These are phyloP conservation scores for Guillardia theta DNA, from an alignment of 78 protist species.

Conservation along the genomic window DNA sequence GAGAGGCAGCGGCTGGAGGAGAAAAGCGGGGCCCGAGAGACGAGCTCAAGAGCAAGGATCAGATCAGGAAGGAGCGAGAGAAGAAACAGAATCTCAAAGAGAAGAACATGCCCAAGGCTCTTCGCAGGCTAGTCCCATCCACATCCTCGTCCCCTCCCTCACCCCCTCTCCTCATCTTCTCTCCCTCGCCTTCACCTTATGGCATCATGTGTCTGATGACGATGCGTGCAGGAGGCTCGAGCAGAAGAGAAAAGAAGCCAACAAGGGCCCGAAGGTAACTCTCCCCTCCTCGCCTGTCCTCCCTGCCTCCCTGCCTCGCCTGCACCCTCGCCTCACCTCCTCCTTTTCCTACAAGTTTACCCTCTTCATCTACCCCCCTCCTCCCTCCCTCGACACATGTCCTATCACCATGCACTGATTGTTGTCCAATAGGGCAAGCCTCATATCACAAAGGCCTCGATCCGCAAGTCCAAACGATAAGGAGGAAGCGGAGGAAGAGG, in stretches of 20 bases:
- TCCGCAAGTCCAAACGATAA: too few species aligned
- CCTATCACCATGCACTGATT: background rate
- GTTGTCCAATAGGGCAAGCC: too few species aligned
- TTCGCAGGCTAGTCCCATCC: background rate
- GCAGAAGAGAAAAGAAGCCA: too few species aligned
- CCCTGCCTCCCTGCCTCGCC: too few species aligned
- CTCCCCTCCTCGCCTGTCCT: too few species aligned
- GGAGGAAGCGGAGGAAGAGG: background rate
- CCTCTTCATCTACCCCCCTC: background rate
- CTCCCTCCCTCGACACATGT: background rate
- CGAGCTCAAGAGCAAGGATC: background rate
- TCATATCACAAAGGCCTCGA: background rate
- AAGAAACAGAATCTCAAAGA: background rate
- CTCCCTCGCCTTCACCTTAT: too few species aligned
- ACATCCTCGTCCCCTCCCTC: background rate
- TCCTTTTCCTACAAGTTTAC: background rate
- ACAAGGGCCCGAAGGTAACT: too few species aligned
- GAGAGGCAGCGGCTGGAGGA: background rate
- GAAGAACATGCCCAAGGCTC: conserved; percentile 5
- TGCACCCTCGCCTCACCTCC: background rate
- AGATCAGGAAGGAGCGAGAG: background rate
- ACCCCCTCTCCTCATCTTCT: background rate
- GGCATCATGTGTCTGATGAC: too few species aligned
- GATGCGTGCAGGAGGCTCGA: too few species aligned
- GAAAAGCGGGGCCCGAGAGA: background rate